Base-by-base conservation (phyloP, 495 filamentous ascomycete species). In the Elasticomyces elasticus region DNA sequence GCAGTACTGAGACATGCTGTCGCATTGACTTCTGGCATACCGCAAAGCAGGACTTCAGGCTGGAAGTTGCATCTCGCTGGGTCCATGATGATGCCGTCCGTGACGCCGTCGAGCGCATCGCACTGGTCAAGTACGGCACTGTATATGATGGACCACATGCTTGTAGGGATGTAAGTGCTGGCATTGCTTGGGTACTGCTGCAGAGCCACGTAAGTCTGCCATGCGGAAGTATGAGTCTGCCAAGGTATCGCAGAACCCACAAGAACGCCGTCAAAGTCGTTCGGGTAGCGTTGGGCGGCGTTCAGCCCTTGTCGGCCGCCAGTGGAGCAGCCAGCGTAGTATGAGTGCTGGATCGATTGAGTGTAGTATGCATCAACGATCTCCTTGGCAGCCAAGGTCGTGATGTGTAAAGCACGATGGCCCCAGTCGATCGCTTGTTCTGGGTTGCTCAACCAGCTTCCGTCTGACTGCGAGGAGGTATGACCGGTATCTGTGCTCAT, bases 21-120 rank as follows among this genome's bases (percentile, higher is more conserved):
- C 6, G 52, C 56, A 9, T 37, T 45, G 1, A 27, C 48, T 2
- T 37, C 35, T 15, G 30, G 30, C 30, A 33, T 33, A 11, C n/a
- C 26, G 43, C 61, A 66, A 13, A 61, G 24, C 1, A 66, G 53
- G 2, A 41, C 37, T 19, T 56, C 24, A 19, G 60, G 42, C 15
- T 43, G 47, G 49, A 54, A 62, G 10, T 58, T 51, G 56, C 64
- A 64, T 24, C 58, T 28, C 17, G 20, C 26, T 15, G 64, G 50
- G 35, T 64, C 62, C 44, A 64, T 57, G 23, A 64, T 51, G 24
- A 64, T 64, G 4, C 59, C 59, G 49, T 64, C 59, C 3, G 15
- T 49, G 40, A 48, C 51, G 1, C 55, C 55, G 30, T 64, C 59
- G 2, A 61, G 17, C 4, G 49, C 40, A 51, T 64, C 62, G 31